Evolutionary conservation across 805 yeast genomes (phyloP).

Genomic region (Candida nitratophila): DNA sequence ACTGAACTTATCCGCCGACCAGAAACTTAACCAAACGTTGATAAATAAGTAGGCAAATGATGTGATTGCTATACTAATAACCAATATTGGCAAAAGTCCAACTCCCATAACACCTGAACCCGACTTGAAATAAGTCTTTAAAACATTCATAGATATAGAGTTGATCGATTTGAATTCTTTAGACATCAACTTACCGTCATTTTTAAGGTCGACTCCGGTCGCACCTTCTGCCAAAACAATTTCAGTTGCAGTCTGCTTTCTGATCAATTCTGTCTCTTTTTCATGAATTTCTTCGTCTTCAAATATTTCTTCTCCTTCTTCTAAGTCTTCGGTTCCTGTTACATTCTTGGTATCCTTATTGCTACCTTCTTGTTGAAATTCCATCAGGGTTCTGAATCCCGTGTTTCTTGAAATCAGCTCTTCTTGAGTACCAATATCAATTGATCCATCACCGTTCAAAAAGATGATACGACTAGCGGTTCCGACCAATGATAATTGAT

Average conservation of each 20-base stretch:
- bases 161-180: conserved; percentile 25
- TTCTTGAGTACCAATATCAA: conserved; percentile 52
- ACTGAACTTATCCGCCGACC: conserved; percentile 53
- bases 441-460: conserved; percentile 52
- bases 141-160: conserved; percentile 38
- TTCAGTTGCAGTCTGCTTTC: conserved; percentile 3
- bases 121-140: conserved; percentile 40
- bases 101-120: conserved; percentile 46
- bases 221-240: conserved; percentile 16
- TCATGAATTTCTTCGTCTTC: conserved; percentile 15
- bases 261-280: conserved; percentile 14
- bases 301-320: conserved; percentile 26
- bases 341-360: neutral
- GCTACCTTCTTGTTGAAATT: conserved; percentile 27
- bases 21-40: conserved; percentile 76
- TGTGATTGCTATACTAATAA: conserved; percentile 23
- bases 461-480: conserved; percentile 64
- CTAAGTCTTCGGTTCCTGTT: conserved; percentile 21
- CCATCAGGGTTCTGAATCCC: conserved; percentile 45
- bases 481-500: conserved; percentile 64
- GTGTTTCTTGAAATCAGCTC: conserved; percentile 40
- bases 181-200: conserved; percentile 22
- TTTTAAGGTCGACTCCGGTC: conserved; percentile 13
- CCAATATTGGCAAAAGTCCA: conserved; percentile 17
- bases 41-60: conserved; percentile 50